Evolutionary conservation across 345 rosid species (phyloP), one percentile per base, ranked within the genome.

Genomic region (Geranium rotundifolium): DNA sequence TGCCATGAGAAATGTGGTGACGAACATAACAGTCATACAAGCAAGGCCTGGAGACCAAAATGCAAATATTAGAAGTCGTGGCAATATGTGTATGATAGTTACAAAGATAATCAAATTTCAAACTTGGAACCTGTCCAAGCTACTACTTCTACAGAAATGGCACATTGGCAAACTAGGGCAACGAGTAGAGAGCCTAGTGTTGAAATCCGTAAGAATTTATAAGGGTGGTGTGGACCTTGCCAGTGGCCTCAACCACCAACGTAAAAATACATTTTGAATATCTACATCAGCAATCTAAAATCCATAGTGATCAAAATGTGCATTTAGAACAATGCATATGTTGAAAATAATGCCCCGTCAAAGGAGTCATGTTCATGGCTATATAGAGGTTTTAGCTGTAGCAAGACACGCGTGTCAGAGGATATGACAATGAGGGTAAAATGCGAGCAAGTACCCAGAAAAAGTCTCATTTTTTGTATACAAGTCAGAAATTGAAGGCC

Each of bases 1-100:
- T 12, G 93, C 87, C 93, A 87, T 89, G 65, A 89, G 89, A 76
- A 87, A 89, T 16, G 96, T 85, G 18, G 98, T 89, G 80, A 85
- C 63, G 68, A 92, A 78, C 88, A 87, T 89, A 49, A 85, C 96
- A 9, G 91, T 76, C 77, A 92, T 81, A 82, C 87, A 85, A 12
- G 98, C 91, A 76, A 92, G 81, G 68, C 98, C 96, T 92, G 95
- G 23, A 69, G 60, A 59, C 61, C 65, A 74, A 61, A 17, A 58
- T 17, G 20, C 60, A 63, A 65, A 66, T 19, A 61, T 61, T 31
- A 68, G 27, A 39, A 41, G 29, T 29, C 57, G 18, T 57, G 19
- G 15, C 59, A 59, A 59, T 27, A 10, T 20, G 10, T 34, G 41
- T 34, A 34, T 34, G 41, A 34, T 34, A 34, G 41, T 20, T 14